A percentile compares a stretch with the other conserved stretches of the same genome.
Evolutionary conservation across 2,329 filamentous ascomycete genomes (phyloP).

Genomic region (Zymoseptoria crescenta): DNA sequence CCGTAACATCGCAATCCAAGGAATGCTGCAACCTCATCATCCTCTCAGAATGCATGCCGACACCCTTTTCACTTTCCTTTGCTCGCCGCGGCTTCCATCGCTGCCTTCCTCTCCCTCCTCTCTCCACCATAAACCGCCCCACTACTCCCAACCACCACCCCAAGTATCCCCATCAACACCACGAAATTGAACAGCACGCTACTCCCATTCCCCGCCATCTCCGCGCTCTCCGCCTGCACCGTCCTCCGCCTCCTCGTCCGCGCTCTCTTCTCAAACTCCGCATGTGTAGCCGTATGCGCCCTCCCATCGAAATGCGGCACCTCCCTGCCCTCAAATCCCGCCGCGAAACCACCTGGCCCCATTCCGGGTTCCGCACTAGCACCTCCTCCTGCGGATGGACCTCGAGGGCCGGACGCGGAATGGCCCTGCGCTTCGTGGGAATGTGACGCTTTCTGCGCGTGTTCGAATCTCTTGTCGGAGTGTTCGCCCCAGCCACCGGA

Average conservation of each 20-base stretch:
- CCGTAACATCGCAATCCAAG: too few relatives aligned
- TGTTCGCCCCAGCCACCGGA: constrained; percentile 70
- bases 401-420: constrained; percentile 11
- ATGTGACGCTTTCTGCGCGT: constrained; percentile 29
- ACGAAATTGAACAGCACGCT: constrained; percentile 27
- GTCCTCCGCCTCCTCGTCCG: constrained; percentile 14
- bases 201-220: constrained; percentile 13
- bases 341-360: constrained; percentile 50
- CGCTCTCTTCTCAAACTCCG: constrained; percentile 38
- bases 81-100: background rate
- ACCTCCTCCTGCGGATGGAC: constrained; percentile 14
- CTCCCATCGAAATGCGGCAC: constrained; percentile 72
- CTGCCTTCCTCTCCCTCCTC: background rate
- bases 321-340: constrained; percentile 44
- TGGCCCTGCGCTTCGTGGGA: constrained; percentile 21
- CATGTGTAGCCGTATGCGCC: constrained; percentile 67
- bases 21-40: too few relatives aligned
- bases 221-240: constrained; percentile 14
- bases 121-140: constrained; percentile 8
- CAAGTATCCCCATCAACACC: constrained; percentile 26
- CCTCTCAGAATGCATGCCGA: too few relatives aligned
- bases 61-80: background rate
- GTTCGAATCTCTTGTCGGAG: constrained; percentile 48
- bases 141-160: constrained; percentile 19
- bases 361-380: constrained; percentile 19